Evolutionary conservation across 345 rosid genomes (phyloP), one percentile per base, ranked within the genome.

Genomic region (Citropsis articulata): DNA sequence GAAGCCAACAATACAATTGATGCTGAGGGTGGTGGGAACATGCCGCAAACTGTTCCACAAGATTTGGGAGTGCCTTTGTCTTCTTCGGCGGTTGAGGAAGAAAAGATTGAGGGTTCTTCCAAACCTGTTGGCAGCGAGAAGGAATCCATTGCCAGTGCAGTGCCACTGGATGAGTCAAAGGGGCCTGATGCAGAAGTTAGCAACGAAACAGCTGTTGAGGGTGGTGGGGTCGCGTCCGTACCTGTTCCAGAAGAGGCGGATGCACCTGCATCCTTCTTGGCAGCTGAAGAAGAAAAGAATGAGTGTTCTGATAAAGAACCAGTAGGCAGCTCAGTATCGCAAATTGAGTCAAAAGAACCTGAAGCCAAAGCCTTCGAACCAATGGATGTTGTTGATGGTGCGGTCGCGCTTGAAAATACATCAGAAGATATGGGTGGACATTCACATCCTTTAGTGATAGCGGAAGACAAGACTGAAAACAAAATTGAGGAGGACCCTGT

Each of bases 1-100:
- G 78, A 35, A 63, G 66, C 35, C 28, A 71, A 48, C 56, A 76
- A 67, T 14, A 25, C 70, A 59, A 40, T 66, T 7, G 71, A 73
- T 75, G 56, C 74, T 64, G 69, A 69, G 66, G 82, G 35, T 60
- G 80, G 79, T 81, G 87, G 12, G 38, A 14, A 30, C 63, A 76
- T 72, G 48, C 53, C 75, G 55, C 79, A 73, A 79, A 69, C 66
- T 69, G 24, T 61, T 22, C 69, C 66, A 73, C 76, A 79, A 30
- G 78, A 73, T 31, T 38, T 22, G 45, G 77, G 33, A 75, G 40
- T 36, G 45, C 69, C 81, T 80, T 27, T 68, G 3, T 10, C 75
- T 64, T 31, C 74, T 42, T 62, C 63, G 24, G 81, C 16, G 7
- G 0, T 36, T 9, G 73, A 57, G 64, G 84, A 72, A 53, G 70